Evolutionary conservation across 495 filamentous ascomycete genomes (phyloP), one percentile per base, ranked within the genome.

Genomic region (Penicillium coprophilum): DNA sequence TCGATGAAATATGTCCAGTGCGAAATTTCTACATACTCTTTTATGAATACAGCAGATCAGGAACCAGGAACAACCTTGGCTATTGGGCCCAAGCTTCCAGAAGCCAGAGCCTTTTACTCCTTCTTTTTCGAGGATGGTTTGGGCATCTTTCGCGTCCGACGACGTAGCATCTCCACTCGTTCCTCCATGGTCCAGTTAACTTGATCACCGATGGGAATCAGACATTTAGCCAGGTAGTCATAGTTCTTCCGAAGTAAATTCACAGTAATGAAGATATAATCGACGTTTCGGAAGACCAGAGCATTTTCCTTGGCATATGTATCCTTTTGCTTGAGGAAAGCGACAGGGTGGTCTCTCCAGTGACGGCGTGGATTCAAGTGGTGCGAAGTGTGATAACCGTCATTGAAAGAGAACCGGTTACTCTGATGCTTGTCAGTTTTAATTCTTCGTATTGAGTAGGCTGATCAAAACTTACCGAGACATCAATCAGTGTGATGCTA

Each of bases 321-420:
- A 6, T 74, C 60, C 63, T 87, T 87, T 51, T 82, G 77, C 56
- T 78, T 75, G n/a, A 90, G 66, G 58, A 90, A 86, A 47, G 84
- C 76, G 28, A 80, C 69, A 4, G 87, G 87, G 63, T 90, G 87
- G 40, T 89, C 85, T 45, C 87, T 79, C 87, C 87, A 90, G 73
- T 89, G 87, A 2, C 87, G 81, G 24, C 76, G 81, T 4, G 87
- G 86, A 68, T 90, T 87, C 10, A 90, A 77, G 65, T 89, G 87
- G 66, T 90, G 87, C 9, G 87, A 87, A 34, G 87, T 89, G 67
- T 90, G 87, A 68, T 89, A 90, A 50, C 87, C 87, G 65, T 90
- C 87, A 64, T 90, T 90, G 76, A 82, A 90, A 61, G 83, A 89
- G 72, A 82, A 85, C 21, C 87, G 81, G 69, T 90, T 90, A 59